Conservation (phyloP, 805 yeast species). For the Hanseniaspora clermontiae region DNA sequence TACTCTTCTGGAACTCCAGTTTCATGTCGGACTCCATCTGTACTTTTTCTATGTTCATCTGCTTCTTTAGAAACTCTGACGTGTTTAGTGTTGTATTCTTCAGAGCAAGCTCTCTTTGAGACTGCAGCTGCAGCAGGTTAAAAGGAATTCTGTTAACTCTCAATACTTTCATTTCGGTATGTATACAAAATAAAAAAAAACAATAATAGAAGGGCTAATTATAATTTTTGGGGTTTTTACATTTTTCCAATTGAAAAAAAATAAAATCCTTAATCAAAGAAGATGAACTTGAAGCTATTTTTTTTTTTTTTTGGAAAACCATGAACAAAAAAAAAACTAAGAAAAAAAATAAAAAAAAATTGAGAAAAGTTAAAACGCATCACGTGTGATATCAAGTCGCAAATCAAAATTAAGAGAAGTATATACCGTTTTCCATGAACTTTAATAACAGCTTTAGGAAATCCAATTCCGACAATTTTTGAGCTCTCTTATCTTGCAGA, state of each 20-base stretch:
- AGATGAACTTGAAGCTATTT: background rate
- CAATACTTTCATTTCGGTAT: background rate
- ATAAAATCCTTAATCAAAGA: too few species aligned
- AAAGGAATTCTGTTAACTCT: constrained; percentile 8
- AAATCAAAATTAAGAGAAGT: constrained; percentile 52
- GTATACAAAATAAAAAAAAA: too few species aligned
- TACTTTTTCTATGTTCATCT: constrained; percentile 6
- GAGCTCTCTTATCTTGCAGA: constrained; percentile 73
- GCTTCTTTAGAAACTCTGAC: background rate
- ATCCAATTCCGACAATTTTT: constrained; percentile 91
- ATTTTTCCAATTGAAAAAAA: too few species aligned
- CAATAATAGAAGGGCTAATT: too few species aligned
- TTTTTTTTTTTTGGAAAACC: background rate
- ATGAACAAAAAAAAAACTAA: background rate
- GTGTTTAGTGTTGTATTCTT: background rate
- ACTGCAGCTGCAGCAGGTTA: constrained; percentile 1
- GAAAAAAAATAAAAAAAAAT: background rate
- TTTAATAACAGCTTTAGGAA: constrained; percentile 76
- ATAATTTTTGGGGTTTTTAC: too few species aligned
- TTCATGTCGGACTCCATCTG: constrained; percentile 13
- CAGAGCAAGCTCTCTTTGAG: constrained; percentile 6
- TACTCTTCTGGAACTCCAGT: constrained; percentile 9
- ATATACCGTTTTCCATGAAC: constrained; percentile 93
- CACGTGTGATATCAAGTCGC: background rate
- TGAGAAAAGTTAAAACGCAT: background rate